A percentile compares a stretch with the other conserved stretches of the same genome.
These are phyloP conservation scores for Trichoderma gracile DNA, from an alignment of 2,329 filamentous ascomycete species.

Conservation along the genomic window DNA sequence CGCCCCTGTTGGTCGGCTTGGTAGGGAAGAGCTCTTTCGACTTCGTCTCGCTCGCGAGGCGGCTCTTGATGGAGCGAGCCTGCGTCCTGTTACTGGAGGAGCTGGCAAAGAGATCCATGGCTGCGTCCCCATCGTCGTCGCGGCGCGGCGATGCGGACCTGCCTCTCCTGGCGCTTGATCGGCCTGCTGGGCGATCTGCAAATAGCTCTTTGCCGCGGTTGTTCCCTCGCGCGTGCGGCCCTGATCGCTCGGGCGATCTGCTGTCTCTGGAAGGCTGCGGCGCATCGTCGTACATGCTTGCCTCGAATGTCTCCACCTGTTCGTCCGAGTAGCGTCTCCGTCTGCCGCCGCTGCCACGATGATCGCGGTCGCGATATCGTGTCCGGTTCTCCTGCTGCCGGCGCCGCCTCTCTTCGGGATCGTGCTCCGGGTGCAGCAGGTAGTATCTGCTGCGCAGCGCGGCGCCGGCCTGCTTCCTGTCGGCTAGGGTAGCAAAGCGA, in stretches of 20 bases:
- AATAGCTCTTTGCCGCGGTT: constrained; percentile 67
- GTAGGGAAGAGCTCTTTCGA: constrained; percentile 45
- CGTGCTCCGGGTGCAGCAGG: constrained; percentile 84
- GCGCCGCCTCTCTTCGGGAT: constrained; percentile 71
- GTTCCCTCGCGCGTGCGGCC: constrained; percentile 35
- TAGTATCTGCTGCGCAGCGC: constrained; percentile 86
- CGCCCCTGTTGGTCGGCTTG: constrained; percentile 33
- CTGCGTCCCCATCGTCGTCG: constrained; percentile 45
- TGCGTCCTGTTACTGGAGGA: constrained; percentile 39
- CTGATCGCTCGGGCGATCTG: constrained; percentile 35
- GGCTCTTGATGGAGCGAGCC: constrained; percentile 40
- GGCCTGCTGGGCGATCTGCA: constrained; percentile 41
- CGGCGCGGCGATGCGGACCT: constrained; percentile 56
- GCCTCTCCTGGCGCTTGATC: constrained; percentile 35
- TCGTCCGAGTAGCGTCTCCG: constrained; percentile 48
- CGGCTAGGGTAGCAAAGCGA: constrained; percentile 70
- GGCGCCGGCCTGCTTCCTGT: constrained; percentile 79
- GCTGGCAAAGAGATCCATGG: constrained; percentile 39
- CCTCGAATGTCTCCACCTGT: constrained; percentile 63
- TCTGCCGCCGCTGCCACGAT: constrained; percentile 36
- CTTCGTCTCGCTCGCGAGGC: constrained; percentile 36
- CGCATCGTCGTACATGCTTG: constrained; percentile 80
- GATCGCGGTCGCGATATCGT: constrained; percentile 57
- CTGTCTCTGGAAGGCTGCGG: constrained; percentile 38
- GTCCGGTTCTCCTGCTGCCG: constrained; percentile 58